Evolutionary conservation across 2,329 filamentous ascomycete genomes (phyloP), one percentile per base, ranked within the genome.

Genomic region (Ophiosphaerella herpotricha): DNA sequence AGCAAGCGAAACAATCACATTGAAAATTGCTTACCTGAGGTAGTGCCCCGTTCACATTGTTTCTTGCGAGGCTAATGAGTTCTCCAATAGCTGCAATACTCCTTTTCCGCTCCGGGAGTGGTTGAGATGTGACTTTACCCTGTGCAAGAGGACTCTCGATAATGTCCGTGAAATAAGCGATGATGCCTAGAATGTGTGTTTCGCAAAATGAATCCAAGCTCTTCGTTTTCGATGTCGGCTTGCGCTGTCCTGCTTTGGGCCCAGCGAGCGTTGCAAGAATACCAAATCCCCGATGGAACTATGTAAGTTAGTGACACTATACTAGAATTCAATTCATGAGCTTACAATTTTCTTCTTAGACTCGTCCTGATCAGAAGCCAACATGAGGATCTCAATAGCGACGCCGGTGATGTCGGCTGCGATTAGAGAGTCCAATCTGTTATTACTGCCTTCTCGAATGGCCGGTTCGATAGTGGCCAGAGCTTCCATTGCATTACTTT

Each of bases 71-170:
- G 46, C 80, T 84, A 42, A 97, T 88, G 83, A 99, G 89, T 68
- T 96, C 90, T 60, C 91, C 89, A 67, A 99, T 88, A 5, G 90
- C 92, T 56, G 84, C 84, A 7, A 99, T 84, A 61, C 87, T 91
- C 50, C 88, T 83, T 48, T 84, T 84, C 63, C 91, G 90, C 67
- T 97, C 91, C 64, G 68, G 82, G 62, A 75, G 78, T 57, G 74
- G 82, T 48, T 84, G 82, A 50, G 81, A 79, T 16, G 80, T 75
- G 34, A 56, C 50, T 39, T 66, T 64, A 6, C 58, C 57, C 11
- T 61, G 53, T 7, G 61, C 53, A 78, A 77, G 11, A 80, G 78
- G 66, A 41, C 90, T 88, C 62, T 92, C 94, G 50, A 97, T 86
- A 8, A 80, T 77, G 55, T 92, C 86, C 0, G 90, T 90, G 57